Conservation (phyloP, 73 alveolate genomes). For the Paramecium bursaria region DNA sequence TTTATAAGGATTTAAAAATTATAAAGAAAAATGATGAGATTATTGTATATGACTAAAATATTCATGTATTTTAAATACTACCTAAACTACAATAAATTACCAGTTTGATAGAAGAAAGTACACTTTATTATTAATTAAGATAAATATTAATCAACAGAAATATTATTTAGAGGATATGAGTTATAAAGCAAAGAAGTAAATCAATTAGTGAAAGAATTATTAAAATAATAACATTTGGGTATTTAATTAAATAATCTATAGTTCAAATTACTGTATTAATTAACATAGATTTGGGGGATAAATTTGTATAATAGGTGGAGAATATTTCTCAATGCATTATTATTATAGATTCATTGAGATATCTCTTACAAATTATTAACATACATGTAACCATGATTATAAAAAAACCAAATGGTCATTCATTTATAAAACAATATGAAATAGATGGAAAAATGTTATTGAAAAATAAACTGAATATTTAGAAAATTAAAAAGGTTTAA, state of each 20-base stretch:
- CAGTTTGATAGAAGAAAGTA: not conserved
- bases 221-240: not conserved
- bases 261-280: constrained; percentile 2
- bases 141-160: not conserved
- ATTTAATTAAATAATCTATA: too few relatives aligned
- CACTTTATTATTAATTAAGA: not conserved
- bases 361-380: not conserved
- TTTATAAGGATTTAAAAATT: not conserved
- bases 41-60: constrained; percentile 10
- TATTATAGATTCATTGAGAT: not conserved
- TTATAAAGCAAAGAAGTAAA: not conserved
- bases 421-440: not conserved
- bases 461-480: not conserved
- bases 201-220: not conserved
- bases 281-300: not conserved
- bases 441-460: constrained; percentile 4
- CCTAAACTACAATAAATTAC: not conserved
- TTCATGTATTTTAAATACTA: not conserved
- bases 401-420: constrained; percentile 35
- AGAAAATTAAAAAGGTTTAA: constrained; percentile 10
- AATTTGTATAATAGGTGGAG: not conserved
- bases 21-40: not conserved
- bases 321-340: constrained; percentile 4
- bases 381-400: not conserved
- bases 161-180: constrained; percentile 14